phyloP scores from a whole-genome alignment of 2,329 filamentous ascomycete species.

The Arachnopeziza araneosa region DNA sequence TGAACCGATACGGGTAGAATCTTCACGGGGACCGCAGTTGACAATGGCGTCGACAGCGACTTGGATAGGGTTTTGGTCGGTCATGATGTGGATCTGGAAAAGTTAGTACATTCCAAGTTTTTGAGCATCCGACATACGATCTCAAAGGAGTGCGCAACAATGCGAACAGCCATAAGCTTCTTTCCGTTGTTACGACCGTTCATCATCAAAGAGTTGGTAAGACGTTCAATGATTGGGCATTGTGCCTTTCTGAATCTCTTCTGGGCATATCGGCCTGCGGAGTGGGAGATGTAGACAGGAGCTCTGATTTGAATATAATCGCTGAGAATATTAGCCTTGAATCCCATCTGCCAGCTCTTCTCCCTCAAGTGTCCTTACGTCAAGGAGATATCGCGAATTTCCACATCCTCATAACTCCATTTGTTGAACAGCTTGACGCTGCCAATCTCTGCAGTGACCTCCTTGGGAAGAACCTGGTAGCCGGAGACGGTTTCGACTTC shows the following conservation, averaged over 20 bases:
- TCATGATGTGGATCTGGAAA: conserved; percentile 96
- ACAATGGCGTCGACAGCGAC: conserved; percentile 98
- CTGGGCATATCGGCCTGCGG: conserved; percentile 94
- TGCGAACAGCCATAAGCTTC: conserved; percentile 99
- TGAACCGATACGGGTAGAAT: conserved; percentile 98
- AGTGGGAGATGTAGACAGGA: conserved; percentile 98
- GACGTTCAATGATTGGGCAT: conserved; percentile 99
- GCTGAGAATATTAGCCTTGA: conserved; percentile 47
- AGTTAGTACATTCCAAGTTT: conserved; percentile 11
- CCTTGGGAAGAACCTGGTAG: conserved; percentile 85
- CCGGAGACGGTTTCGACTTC: conserved; percentile 76
- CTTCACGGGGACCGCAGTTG: conserved; percentile 99
- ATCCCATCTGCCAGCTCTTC: neutral
- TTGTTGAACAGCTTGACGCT: conserved; percentile 97
- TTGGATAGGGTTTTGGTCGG: conserved; percentile 99
- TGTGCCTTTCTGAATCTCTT: conserved; percentile 99
- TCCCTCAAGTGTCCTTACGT: conserved; percentile 64
- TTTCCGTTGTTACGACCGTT: conserved; percentile 99
- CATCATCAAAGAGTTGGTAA: conserved; percentile 99
- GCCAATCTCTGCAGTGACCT: conserved; percentile 83
- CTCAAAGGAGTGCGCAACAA: conserved; percentile 98
- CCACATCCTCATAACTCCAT: conserved; percentile 97
- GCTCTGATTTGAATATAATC: conserved; percentile 99
- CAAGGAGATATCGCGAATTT: conserved; percentile 99
- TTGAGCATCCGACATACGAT: conserved; percentile 65